Evolutionary conservation across 768 basidiomycete genomes (phyloP), one percentile per base, ranked within the genome.

Genomic region (Pleurotus eryngii): DNA sequence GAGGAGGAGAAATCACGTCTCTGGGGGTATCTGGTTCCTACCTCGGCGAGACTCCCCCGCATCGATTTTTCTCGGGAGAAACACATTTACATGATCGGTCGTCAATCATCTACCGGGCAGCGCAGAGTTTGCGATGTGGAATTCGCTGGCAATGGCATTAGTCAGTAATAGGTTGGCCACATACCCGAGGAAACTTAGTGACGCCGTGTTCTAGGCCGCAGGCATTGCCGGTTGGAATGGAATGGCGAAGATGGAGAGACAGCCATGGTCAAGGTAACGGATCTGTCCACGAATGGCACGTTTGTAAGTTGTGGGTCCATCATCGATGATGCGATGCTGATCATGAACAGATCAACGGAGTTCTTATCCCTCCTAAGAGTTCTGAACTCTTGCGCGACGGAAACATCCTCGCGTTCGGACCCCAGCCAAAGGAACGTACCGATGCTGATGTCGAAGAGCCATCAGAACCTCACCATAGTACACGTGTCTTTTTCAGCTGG

Each of bases 351-450:
- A 83, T 91, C 64, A 90, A 89, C 63, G 81, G 82, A 22, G 70
- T 70, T 39, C 83, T 81, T 68, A 77, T 95, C 51, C 84, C 81
- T 39, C 83, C 78, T 63, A 76, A 75, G 40, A 70, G 75, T 6
- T 75, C 77, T 55, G 73, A 79, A 37, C 73, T 90, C 47, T 72
- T 95, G 50, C 79, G 77, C 7, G 85, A 91, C 57, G 94, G 95
- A 6, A 90, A 91, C 65, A 92, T 94, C 70, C 81, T 98, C 63
- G 86, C 90, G 4, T 89, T 98, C 62, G 95, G 95, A 5, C 81
- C 81, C 7, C 72, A 70, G 11, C 63, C 67, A 15, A 75, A 76
- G 20, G 83, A 80, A 63, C 69, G 66, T 46, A 72, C 74, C 49
- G 78, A 74, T 38, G 69, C 66, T 46, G 74, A 73, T 26, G 55